Evolutionary conservation across 1,284 basidiomycete genomes (phyloP), one percentile per base, ranked within the genome.

Genomic region (Cutaneotrichosporon daszewskae): DNA sequence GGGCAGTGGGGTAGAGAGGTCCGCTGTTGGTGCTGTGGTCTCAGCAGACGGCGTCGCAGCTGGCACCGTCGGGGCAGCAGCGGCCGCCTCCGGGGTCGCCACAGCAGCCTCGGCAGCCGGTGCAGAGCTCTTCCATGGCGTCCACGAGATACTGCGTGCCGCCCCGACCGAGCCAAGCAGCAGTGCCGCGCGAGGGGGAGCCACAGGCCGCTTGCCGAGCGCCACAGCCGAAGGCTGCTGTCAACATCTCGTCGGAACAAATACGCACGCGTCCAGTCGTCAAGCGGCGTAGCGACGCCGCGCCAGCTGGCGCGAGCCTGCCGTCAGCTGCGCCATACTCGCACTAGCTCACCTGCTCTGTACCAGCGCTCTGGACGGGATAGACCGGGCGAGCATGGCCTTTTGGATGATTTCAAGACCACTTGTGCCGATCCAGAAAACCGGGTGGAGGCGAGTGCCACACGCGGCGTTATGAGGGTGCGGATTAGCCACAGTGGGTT

Each of bases 121-220:
- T 7, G 46, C 14, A 11, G 40, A 31, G n/a, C 33, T 16, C 42
- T 37, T 42, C 54, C 57, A 58, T 45, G 58, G 55, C 24, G 51
- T 53, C 57, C 60, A 64, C 4, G 55, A 58, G 11, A 60, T 35
- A 16, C 54, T 36, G 26, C 60, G 45, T 4, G 31, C 40, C 20
- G 25, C 29, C 4, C 24, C 34, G n/a, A 33, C 14, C 20, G 32
- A 36, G 8, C 25, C 19, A 17, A 14, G 4, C n/a, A 18, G 23
- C 13, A 12, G 25, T 11, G 14, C 42, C 29, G 31, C 42, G 32
- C 19, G 27, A 14, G 28, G 45, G 9, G 38, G 20, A 5, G 52
- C 13, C 5, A 40, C 45, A 2, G 64, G 64, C 29, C 64, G 49
- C 39, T 65, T 67, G 18, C 58, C 61, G 23, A 65, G 56, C 24